phyloP scores from a whole-genome alignment of 768 basidiomycete genomes.

The Ramaria rubella region DNA sequence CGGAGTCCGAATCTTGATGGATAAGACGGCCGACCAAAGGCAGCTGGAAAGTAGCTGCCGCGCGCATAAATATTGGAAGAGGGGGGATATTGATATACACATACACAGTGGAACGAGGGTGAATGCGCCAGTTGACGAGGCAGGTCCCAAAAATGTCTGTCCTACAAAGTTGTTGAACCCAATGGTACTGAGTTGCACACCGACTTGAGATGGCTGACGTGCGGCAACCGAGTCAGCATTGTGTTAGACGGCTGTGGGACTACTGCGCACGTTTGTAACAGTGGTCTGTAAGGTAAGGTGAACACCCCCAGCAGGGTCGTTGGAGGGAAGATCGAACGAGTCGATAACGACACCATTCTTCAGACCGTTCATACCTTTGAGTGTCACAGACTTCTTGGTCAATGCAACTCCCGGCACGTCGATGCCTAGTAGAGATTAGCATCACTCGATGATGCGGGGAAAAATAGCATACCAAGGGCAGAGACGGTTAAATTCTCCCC shows the following conservation, averaged over 20 bases:
- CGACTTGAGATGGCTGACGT: constrained; percentile 64
- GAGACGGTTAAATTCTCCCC: constrained; percentile 57
- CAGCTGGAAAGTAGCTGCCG: constrained; percentile 37
- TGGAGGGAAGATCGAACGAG: constrained; percentile 60
- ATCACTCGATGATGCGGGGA: neutral
- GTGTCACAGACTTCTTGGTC: constrained; percentile 48
- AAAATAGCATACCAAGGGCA: constrained; percentile 42
- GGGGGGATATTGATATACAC: neutral
- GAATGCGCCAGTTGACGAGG: constrained; percentile 41
- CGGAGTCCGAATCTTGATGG: constrained; percentile 47
- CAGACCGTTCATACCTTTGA: constrained; percentile 67
- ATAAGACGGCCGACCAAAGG: constrained; percentile 57
- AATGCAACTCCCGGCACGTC: constrained; percentile 49
- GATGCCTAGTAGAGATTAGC: constrained; percentile 37
- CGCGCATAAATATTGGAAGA: neutral
- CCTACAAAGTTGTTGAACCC: constrained; percentile 54
- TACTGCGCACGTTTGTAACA: constrained; percentile 46
- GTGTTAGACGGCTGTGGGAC: neutral
- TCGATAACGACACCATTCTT: constrained; percentile 56
- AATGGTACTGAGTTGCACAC: constrained; percentile 54
- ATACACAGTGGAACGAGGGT: constrained; percentile 43
- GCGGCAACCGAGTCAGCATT: constrained; percentile 11
- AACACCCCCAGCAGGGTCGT: constrained; percentile 69
- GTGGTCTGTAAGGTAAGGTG: constrained; percentile 57
- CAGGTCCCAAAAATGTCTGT: constrained; percentile 52